Evolutionary conservation across 768 basidiomycete genomes (phyloP).

Genomic region (Symmetrospora coprosmae): DNA sequence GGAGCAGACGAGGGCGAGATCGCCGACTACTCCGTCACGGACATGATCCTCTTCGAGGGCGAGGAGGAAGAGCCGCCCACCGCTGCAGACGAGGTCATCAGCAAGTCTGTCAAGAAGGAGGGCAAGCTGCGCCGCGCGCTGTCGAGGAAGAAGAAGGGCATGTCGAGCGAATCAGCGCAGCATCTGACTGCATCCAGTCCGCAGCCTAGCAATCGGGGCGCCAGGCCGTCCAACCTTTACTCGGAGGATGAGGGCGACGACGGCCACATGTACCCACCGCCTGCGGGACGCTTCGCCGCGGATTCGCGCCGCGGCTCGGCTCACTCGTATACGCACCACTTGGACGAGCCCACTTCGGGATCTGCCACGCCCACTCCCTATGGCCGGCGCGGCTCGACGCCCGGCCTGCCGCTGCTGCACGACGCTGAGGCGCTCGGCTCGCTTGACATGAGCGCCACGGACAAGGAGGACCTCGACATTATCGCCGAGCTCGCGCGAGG

Average conservation of each 20-base stretch:
- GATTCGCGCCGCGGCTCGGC: neutral
- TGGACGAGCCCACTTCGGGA: neutral
- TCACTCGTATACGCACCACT: neutral
- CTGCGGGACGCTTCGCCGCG: too few relatives aligned
- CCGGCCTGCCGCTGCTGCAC: neutral
- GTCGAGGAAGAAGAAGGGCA: slow-evolving; percentile 36
- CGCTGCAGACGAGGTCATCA: slow-evolving; percentile 49
- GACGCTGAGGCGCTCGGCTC: slow-evolving; percentile 10
- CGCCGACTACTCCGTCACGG: slow-evolving; percentile 41
- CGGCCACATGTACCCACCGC: too few relatives aligned
- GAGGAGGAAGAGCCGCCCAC: slow-evolving; percentile 49
- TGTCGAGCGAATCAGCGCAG: slow-evolving; percentile 3
- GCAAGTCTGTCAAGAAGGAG: slow-evolving; percentile 46
- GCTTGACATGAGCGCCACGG: slow-evolving; percentile 47
- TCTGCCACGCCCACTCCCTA: slow-evolving; percentile 13
- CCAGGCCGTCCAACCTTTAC: too few relatives aligned
- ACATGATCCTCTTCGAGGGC: slow-evolving; percentile 65
- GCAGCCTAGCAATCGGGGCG: too few relatives aligned
- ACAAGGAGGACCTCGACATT: slow-evolving; percentile 48
- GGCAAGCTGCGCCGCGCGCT: slow-evolving; percentile 49
- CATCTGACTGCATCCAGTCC: slow-evolving; percentile 19
- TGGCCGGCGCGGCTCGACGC: neutral
- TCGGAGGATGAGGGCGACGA: too few relatives aligned
- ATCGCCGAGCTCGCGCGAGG: slow-evolving; percentile 52
- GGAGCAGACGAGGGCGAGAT: neutral